Conservation (phyloP, 169 alveolate species). For the Cryptosporidium canis region DNA sequence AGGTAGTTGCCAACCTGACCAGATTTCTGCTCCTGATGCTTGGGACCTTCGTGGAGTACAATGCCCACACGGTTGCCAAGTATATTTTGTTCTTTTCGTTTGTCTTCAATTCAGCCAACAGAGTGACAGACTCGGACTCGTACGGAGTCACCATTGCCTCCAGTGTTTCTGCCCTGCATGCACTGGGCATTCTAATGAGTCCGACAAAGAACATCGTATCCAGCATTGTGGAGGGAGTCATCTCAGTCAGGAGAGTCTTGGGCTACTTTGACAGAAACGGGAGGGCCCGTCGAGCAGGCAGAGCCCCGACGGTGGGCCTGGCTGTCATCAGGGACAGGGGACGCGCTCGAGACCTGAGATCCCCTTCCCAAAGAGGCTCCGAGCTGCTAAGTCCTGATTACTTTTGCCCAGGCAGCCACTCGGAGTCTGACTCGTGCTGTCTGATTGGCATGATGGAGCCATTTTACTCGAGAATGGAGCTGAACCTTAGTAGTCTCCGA, state of each 20-base stretch:
- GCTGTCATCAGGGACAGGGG: background rate
- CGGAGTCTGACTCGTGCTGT: background rate
- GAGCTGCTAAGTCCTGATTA: background rate
- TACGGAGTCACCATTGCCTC: background rate
- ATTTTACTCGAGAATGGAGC: background rate
- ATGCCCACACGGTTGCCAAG: constrained; percentile 24
- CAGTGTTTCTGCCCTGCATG: constrained; percentile 40
- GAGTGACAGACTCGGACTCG: background rate
- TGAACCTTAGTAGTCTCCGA: background rate
- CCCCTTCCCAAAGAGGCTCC: too few species aligned
- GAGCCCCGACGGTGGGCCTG: background rate
- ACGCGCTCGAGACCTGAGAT: background rate
- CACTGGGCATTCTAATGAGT: background rate
- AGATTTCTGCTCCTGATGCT: background rate
- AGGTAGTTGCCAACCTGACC: constrained; percentile 2
- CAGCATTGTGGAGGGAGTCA: constrained; percentile 22
- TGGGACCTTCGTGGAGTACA: constrained; percentile 63
- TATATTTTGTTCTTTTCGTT: constrained; percentile 19
- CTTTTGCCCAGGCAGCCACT: background rate
- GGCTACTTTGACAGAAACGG: constrained; percentile 1
- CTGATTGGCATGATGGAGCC: background rate
- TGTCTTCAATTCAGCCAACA: background rate
- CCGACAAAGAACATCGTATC: constrained; percentile 54
- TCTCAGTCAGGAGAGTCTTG: constrained; percentile 4
- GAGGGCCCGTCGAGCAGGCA: background rate